These are phyloP conservation scores for Nigrograna mackinnonii DNA, from an alignment of 2,329 filamentous ascomycete species.

Conservation along the genomic window DNA sequence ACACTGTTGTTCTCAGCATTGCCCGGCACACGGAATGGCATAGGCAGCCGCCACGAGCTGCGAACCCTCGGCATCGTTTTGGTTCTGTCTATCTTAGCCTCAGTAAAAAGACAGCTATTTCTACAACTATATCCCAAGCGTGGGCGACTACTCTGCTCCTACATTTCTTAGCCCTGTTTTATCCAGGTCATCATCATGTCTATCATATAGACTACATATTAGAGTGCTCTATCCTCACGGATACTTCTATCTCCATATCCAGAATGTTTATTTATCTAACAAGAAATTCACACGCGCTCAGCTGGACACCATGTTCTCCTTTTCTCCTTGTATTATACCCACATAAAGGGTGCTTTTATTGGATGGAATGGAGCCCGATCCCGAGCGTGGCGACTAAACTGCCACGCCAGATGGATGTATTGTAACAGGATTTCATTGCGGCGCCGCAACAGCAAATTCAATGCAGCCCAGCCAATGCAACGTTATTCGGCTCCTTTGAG, in stretches of 20 bases:
- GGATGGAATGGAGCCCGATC: not conserved
- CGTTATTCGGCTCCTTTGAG: not conserved
- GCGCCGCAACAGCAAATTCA: too few species aligned
- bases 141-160: not conserved
- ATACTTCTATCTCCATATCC: constrained; percentile 6
- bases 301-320: constrained; percentile 1
- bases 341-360: not conserved
- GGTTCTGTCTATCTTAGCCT: not conserved
- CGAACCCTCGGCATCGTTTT: not conserved
- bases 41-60: not conserved
- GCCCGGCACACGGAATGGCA: not conserved
- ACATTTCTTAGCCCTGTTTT: not conserved
- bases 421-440: too few species aligned
- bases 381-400: not conserved
- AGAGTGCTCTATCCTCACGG: constrained; percentile 19
- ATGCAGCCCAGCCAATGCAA: not conserved
- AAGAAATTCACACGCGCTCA: not conserved
- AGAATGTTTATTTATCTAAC: constrained; percentile 6
- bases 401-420: too few species aligned
- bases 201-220: constrained; percentile 3
- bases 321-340: constrained; percentile 3
- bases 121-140: constrained; percentile 16
- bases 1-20: not conserved
- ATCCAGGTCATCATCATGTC: too few species aligned
- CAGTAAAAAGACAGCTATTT: not conserved